Base-by-base conservation (phyloP, 2,329 filamentous ascomycete genomes). In the Talaromyces sp. region DNA sequence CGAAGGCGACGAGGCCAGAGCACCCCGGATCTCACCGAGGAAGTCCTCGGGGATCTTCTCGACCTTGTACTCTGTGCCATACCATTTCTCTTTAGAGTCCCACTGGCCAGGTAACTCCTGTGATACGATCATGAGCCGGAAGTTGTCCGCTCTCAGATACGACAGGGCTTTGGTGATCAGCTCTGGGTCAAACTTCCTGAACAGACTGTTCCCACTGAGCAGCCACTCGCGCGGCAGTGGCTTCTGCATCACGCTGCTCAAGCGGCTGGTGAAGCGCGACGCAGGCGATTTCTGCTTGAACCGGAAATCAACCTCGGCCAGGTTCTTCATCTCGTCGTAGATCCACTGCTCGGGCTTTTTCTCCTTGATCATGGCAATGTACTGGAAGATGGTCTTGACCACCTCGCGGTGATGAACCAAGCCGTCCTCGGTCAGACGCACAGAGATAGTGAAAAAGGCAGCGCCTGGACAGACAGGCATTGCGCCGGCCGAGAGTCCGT, bases 71-170 rank as follows among this genome's bases (percentile, higher is more conserved):
- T 97, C 92, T 0, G 94, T 99, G 9, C 93, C 93, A 68, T 99
- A 99, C 94, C 94, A 99, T 72, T 92, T 91, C 78, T 99, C 94
- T 70, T 89, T 95, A 72, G 88, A 79, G 65, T 95, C 84, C 90
- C 91, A 97, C 56, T 85, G 83, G 0, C 91, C 92, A 0, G 92
- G 92, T 66, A 88, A 89, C 9, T 90, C 88, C 69, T 92, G 90
- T 26, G 91, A 93, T 29, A 95, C 86, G 55, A 97, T 81, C 1
- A 86, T 88, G 73, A 97, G 83, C 31, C 91, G 85, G 77, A 97
- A 92, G 71, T 97, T 97, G 72, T 97, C 92, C 0, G 92, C 90
- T 21, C 88, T 83, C 54, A 99, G 77, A 69, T 85, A 89, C 4
- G 84, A 81, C 67, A 97, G 79, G 0, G 87, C 90, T 64, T 88